These are phyloP conservation scores for Helotiales sp. DNA, from an alignment of 2,329 filamentous ascomycete genomes.

Conservation along the genomic window DNA sequence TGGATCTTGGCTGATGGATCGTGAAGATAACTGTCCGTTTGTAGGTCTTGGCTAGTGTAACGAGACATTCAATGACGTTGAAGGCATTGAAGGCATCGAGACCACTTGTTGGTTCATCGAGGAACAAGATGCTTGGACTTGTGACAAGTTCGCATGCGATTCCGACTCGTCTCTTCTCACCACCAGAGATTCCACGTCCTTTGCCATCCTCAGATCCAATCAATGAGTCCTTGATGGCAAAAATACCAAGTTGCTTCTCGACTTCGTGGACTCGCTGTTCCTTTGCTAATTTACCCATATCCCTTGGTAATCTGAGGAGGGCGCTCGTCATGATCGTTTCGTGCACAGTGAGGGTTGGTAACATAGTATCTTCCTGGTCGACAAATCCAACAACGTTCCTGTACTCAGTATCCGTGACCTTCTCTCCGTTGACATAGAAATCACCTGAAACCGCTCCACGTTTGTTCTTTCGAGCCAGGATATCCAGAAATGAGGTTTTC, in stretches of 20 bases:
- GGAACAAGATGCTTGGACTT: slow-evolving; percentile 93
- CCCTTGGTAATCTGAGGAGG: slow-evolving; percentile 84
- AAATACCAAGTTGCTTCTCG: slow-evolving; percentile 93
- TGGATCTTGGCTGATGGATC: slow-evolving; percentile 96
- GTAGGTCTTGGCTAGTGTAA: slow-evolving; percentile 93
- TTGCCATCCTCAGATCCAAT: slow-evolving; percentile 96
- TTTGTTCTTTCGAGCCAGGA: slow-evolving; percentile 96
- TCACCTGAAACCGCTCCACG: slow-evolving; percentile 77
- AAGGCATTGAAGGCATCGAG: slow-evolving; percentile 97
- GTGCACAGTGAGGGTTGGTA: slow-evolving; percentile 94
- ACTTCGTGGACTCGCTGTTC: slow-evolving; percentile 91
- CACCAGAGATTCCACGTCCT: slow-evolving; percentile 93
- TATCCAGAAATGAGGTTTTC: slow-evolving; percentile 96
- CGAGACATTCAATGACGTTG: slow-evolving; percentile 95
- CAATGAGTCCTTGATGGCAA: slow-evolving; percentile 90
- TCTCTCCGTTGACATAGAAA: slow-evolving; percentile 93
- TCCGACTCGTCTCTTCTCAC: slow-evolving; percentile 93
- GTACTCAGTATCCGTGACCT: slow-evolving; percentile 82
- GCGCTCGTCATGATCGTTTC: slow-evolving; percentile 97
- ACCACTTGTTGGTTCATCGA: slow-evolving; percentile 96
- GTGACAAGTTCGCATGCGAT: slow-evolving; percentile 98
- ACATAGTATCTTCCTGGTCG: slow-evolving; percentile 96
- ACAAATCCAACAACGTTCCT: slow-evolving; percentile 94
- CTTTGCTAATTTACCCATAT: slow-evolving; percentile 88
- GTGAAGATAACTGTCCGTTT: slow-evolving; percentile 98